Percentiles rank a stretch among this genome's conserved stretches.
Evolutionary conservation across 164 flowering plant species (phyloP).

Genomic region (Kingdonia uniflora): DNA sequence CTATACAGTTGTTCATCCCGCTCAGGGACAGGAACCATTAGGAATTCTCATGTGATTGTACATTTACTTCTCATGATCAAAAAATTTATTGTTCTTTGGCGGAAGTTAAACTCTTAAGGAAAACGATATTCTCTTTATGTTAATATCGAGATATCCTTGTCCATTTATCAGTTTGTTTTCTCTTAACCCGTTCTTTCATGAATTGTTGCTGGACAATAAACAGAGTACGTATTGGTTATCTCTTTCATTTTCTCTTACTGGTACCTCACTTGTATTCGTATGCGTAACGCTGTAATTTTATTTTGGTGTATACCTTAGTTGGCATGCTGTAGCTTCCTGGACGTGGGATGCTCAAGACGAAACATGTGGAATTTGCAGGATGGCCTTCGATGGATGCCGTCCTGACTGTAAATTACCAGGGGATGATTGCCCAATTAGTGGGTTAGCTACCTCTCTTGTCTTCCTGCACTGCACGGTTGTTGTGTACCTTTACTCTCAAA

Average conservation of each 20-base stretch:
- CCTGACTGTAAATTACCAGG: conserved; percentile 96
- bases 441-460: conserved; percentile 4
- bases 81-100: too few relatives aligned
- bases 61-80: too few relatives aligned
- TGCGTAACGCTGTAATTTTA: not conserved
- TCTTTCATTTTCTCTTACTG: not conserved
- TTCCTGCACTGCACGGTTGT: too few relatives aligned
- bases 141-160: too few relatives aligned
- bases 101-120: not conserved
- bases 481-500: too few relatives aligned
- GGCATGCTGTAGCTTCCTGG: conserved; percentile 98
- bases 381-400: conserved; percentile 99
- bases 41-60: too few relatives aligned
- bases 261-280: not conserved
- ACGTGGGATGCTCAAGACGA: conserved; percentile 99
- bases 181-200: conserved; percentile 18
- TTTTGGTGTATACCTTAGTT: conserved; percentile 19
- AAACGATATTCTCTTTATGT: too few relatives aligned
- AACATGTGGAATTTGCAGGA: conserved; percentile 93
- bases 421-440: conserved; percentile 90
- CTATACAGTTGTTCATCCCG: too few relatives aligned
- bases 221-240: conserved; percentile 35
- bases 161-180: conserved; percentile 8
- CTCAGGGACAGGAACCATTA: too few relatives aligned
- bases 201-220: conserved; percentile 11